phyloP scores from a whole-genome alignment of 805 yeast species.

The Teunomyces kruisii region DNA sequence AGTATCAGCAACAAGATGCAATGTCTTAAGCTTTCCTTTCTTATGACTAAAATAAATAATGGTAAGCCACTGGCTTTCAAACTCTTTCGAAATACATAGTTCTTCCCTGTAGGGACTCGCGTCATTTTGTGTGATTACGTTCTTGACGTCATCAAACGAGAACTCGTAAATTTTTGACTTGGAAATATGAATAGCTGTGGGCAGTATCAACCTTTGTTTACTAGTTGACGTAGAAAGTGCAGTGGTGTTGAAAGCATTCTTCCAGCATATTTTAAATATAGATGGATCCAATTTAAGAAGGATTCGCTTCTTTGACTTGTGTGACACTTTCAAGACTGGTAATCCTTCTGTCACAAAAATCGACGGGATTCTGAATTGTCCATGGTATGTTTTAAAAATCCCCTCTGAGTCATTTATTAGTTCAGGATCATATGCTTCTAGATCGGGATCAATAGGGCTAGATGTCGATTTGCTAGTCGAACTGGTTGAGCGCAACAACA shows the following conservation, averaged over 20 bases:
- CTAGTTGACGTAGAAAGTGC: conserved; percentile 13
- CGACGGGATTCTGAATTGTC: conserved; percentile 36
- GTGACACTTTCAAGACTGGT: conserved; percentile 66
- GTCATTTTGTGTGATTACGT: conserved; percentile 60
- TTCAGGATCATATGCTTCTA: not conserved
- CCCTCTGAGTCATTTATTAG: not conserved
- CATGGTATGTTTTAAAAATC: not conserved
- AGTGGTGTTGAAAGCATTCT: conserved; percentile 30
- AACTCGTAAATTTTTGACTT: conserved; percentile 25
- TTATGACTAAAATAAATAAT: conserved; percentile 65
- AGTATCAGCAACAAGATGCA: conserved; percentile 74
- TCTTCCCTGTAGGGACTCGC: conserved; percentile 88
- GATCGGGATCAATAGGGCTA: conserved; percentile 6
- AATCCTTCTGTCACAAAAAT: conserved; percentile 57
- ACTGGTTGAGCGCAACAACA: not conserved
- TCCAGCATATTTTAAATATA: conserved; percentile 56
- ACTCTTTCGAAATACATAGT: conserved; percentile 66
- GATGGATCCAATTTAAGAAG: conserved; percentile 56
- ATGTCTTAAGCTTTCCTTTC: conserved; percentile 65
- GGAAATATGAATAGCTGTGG: conserved; percentile 12
- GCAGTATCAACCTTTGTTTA: conserved; percentile 14
- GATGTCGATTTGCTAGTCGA: not conserved
- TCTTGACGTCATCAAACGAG: conserved; percentile 61
- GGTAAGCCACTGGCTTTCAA: conserved; percentile 73
- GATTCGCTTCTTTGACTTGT: conserved; percentile 62